Base-by-base conservation (phyloP, 2,329 filamentous ascomycete species). In the Aphanoascus verrucosus region DNA sequence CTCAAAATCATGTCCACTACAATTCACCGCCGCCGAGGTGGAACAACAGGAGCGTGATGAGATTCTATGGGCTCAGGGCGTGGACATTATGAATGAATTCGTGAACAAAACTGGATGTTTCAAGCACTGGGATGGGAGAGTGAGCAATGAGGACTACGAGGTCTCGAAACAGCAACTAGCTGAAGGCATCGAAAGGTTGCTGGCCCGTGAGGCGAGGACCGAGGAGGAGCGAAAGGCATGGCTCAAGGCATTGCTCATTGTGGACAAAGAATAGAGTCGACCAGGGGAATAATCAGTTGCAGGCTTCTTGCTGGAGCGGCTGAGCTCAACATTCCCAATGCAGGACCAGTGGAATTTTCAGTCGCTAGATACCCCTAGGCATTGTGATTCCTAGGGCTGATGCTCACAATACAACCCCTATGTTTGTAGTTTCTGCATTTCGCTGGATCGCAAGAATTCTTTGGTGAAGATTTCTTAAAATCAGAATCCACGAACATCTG, bases 101-200 rank as follows among this genome's bases (percentile, higher is more conserved):
- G 43, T 62, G 41, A 15, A 23, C 17, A 61, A 63, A 31, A 62
- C 58, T 42, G 62, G 62, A 9, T 57, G 56, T 51, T 62, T 61
- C 37, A 63, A 62, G 51, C 58, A 62, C 54, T 62, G 61, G 60
- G 61, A 62, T 57, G 61, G 60, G n/a, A 60, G 51, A 52, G 57
- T 62, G 38, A 59, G 52, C 49, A 37, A 57, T 32, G 54, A 2
- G 15, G 57, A 63, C 45, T 62, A 61, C 50, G 57, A 61, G 28
- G 42, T 41, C 1, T 60, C 60, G 11, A 60, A 51, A 52, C 60
- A 17, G 48, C 35, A 61, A 45, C 60, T 64, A 6, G 59, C 55
- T 42, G 60, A 62, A 17, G 61, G 60, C 8, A 53, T 61, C 8
- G 23, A 57, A 55, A 54, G 59, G 40, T 62, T 62, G 35, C 45